Percentiles rank a stretch among this genome's conserved stretches.
phyloP scores from a whole-genome alignment of 139 green algal species.

The Zygnema cylindricum region DNA sequence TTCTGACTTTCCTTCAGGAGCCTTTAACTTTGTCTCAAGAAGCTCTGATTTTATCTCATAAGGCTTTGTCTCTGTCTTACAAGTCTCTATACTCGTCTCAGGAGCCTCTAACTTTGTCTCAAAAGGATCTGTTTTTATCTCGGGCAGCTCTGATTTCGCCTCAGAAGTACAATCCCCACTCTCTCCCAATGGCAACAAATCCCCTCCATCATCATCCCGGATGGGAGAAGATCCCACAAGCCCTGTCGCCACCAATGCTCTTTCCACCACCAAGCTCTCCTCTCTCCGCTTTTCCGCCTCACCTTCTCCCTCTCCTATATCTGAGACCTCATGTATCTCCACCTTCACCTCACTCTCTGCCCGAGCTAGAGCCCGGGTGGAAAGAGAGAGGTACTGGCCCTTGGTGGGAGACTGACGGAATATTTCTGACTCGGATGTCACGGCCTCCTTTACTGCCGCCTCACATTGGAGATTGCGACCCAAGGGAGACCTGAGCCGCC shows the following conservation, averaged over 20 bases:
- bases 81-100: too few species aligned
- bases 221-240: not conserved
- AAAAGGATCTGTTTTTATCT: too few species aligned
- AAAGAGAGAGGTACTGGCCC: not conserved
- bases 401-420: slow-evolving; percentile 1
- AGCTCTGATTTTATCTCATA: too few species aligned
- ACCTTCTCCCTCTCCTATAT: not conserved
- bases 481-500: not conserved
- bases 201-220: not conserved
- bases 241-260: not conserved
- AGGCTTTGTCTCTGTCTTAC: too few species aligned
- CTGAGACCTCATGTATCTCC: not conserved
- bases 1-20: too few species aligned
- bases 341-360: not conserved
- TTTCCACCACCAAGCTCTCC: not conserved
- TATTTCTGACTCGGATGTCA: slow-evolving; percentile 13
- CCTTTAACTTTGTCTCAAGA: too few species aligned
- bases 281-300: not conserved
- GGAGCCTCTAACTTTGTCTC: too few species aligned
- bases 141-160: too few species aligned
- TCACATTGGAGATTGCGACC: not conserved
- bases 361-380: not conserved
- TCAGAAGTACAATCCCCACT: not conserved
- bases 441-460: not conserved
- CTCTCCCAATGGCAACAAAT: not conserved